These are phyloP conservation scores for Cyberlindnera euphorbiae DNA, from an alignment of 805 yeast genomes.

Conservation along the genomic window DNA sequence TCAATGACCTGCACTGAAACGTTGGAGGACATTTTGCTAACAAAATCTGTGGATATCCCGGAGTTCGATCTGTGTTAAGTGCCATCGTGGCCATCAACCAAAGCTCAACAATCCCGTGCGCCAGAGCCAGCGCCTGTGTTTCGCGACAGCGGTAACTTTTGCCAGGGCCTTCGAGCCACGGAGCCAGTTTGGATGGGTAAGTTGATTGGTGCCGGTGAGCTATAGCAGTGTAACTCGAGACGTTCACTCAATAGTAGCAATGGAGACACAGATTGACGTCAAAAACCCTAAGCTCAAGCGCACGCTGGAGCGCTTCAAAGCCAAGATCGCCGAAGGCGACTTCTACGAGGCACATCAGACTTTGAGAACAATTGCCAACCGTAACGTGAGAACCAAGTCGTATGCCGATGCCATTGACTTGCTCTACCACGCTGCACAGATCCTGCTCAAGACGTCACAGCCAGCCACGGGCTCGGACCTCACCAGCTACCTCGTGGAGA, in stretches of 20 bases:
- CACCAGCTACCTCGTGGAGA: constrained; percentile 64
- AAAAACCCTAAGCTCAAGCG: constrained; percentile 42
- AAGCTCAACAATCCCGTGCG: too few species aligned
- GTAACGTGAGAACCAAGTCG: constrained; percentile 68
- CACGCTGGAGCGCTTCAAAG: constrained; percentile 62
- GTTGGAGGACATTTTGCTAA: constrained; percentile 7
- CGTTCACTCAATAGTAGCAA: too few species aligned
- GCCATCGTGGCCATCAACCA: too few species aligned
- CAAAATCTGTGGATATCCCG: too few species aligned
- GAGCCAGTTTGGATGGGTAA: too few species aligned
- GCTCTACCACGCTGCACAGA: constrained; percentile 64
- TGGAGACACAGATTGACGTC: constrained; percentile 16
- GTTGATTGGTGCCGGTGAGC: too few species aligned
- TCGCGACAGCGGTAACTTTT: too few species aligned
- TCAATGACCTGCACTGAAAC: constrained; percentile 48
- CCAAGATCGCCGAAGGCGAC: constrained; percentile 64
- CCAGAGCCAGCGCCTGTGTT: too few species aligned
- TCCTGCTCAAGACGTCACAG: constrained; percentile 63
- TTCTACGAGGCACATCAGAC: constrained; percentile 97
- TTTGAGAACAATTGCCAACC: constrained; percentile 79
- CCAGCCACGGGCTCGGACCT: constrained; percentile 82
- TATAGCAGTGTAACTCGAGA: too few species aligned
- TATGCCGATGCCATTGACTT: constrained; percentile 70
- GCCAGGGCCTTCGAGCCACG: too few species aligned
- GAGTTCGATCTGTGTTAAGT: too few species aligned